Base-by-base conservation (phyloP, 2,329 filamentous ascomycete species). In the Zymoseptoria ardabiliae region DNA sequence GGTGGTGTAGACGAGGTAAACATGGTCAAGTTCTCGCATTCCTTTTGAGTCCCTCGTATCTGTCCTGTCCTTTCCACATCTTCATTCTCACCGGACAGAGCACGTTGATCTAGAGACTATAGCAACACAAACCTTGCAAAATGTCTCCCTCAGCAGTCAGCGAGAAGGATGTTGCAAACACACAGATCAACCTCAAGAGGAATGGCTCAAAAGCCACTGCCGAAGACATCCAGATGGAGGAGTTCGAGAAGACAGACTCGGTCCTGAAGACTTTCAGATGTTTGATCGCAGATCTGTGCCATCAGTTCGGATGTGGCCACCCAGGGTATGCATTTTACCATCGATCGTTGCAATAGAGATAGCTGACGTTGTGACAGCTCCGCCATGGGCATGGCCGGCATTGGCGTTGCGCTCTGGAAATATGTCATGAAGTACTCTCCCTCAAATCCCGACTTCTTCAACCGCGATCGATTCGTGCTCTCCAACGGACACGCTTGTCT, bases 281-380 rank as follows among this genome's bases (percentile, higher is more conserved):
- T 54, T 73, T 89, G 28, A 85, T 89, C 60, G 84, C 86, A 51
- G 86, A 89, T 69, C 73, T 89, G 2, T 88, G 85, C 66, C 80
- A 89, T 69, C 85, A 89, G 64, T 89, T 87, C 72, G 83, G 83
- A 62, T 85, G 85, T 41, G 86, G 86, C 0, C 86, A 89, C 68
- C 86, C 85, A 19, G 86, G 85, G 82, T 85, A 75, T 65, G 17
- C 35, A 17, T 6, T 28, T 8, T 7, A n/a, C 17, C 1, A 17
- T 45, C 11, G 35, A 45, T 45, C 35, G 35, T 41, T 41, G 35
- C 17, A 9, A 11, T 4, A 48, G 17, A 20, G 8, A 3, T 52
- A 22, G 23, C 61, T 68, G 45, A 68, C 52, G 9, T 20, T 0
- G 0, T 28, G 13, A 10, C 50, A 81, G 79, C 60, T 78, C 78